Conservation (phyloP, 768 basidiomycete genomes). For the Lactarius akahatsu region DNA sequence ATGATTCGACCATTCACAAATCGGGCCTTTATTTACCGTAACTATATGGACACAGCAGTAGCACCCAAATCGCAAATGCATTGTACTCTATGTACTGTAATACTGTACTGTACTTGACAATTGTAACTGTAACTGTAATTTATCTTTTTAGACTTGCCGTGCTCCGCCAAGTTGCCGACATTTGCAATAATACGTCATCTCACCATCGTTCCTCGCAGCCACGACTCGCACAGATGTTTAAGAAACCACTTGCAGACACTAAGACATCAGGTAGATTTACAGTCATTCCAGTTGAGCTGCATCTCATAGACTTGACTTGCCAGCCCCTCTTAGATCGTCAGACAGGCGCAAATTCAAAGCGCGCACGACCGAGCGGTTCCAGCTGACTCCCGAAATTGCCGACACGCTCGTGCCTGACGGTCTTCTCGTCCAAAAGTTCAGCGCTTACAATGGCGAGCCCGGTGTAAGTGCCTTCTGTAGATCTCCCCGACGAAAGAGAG, state of each 20-base stretch:
- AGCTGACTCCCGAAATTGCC: slow-evolving; percentile 52
- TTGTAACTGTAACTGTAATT: neutral
- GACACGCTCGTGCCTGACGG: slow-evolving; percentile 75
- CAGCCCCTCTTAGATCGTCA: slow-evolving; percentile 67
- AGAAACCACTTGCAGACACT: slow-evolving; percentile 64
- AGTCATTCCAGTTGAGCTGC: neutral
- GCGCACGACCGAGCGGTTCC: slow-evolving; percentile 50
- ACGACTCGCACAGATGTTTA: slow-evolving; percentile 59
- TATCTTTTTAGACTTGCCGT: neutral
- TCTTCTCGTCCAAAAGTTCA: slow-evolving; percentile 64
- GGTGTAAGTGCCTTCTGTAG: slow-evolving; percentile 49
- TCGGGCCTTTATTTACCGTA: too few relatives aligned
- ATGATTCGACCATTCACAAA: too few relatives aligned
- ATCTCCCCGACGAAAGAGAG: neutral
- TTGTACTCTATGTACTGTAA: too few relatives aligned
- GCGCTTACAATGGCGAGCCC: slow-evolving; percentile 59
- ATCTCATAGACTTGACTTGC: slow-evolving; percentile 6
- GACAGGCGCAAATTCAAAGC: slow-evolving; percentile 72
- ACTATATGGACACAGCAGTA: too few relatives aligned
- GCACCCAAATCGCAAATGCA: too few relatives aligned
- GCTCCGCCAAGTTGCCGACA: neutral
- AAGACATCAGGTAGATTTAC: slow-evolving; percentile 57
- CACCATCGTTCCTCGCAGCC: neutral
- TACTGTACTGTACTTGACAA: too few relatives aligned
- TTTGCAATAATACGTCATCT: neutral